A percentile compares a stretch with the other conserved stretches of the same genome.
phyloP scores from a whole-genome alignment of 2,329 filamentous ascomycete species.

The Calonectria henricotiae region DNA sequence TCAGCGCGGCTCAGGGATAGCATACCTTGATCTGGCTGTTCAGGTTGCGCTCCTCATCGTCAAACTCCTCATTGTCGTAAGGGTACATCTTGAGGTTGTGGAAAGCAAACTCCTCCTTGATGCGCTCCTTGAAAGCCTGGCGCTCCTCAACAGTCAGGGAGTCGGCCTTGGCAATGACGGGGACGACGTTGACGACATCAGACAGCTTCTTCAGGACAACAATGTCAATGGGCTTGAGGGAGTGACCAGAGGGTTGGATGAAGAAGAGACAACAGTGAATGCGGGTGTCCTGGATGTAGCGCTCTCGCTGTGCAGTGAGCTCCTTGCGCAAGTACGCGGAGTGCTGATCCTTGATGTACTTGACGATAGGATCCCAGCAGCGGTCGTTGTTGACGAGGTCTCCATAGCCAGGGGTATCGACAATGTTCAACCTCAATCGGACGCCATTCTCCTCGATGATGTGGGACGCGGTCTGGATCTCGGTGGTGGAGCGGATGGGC shows the following conservation, averaged over 20 bases:
- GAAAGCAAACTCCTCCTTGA: constrained; percentile 99
- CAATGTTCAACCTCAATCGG: constrained; percentile 96
- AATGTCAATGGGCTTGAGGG: constrained; percentile 99
- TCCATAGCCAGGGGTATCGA: constrained; percentile 98
- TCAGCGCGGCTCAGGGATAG: constrained; percentile 1
- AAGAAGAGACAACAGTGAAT: constrained; percentile 99
- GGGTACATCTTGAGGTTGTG: constrained; percentile 99
- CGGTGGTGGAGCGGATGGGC: constrained; percentile 93
- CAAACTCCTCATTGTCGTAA: constrained; percentile 99
- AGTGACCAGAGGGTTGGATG: constrained; percentile 98
- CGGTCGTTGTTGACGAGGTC: constrained; percentile 99
- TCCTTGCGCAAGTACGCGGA: constrained; percentile 99
- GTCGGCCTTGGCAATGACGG: constrained; percentile 98
- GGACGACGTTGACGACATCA: constrained; percentile 98
- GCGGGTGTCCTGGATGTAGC: constrained; percentile 98
- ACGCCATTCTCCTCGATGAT: constrained; percentile 99
- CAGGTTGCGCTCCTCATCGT: constrained; percentile 93
- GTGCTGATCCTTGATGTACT: constrained; percentile 99
- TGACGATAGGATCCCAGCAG: constrained; percentile 99
- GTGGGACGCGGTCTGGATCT: constrained; percentile 98
- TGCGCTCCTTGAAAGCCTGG: constrained; percentile 96
- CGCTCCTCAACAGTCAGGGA: constrained; percentile 97
- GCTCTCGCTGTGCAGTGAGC: constrained; percentile 97
- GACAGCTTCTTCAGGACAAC: constrained; percentile 99
- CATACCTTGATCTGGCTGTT: constrained; percentile 97